Evolutionary conservation across 1,139 yeast genomes (phyloP).

Genomic region (Wickerhamomyces sp.): DNA sequence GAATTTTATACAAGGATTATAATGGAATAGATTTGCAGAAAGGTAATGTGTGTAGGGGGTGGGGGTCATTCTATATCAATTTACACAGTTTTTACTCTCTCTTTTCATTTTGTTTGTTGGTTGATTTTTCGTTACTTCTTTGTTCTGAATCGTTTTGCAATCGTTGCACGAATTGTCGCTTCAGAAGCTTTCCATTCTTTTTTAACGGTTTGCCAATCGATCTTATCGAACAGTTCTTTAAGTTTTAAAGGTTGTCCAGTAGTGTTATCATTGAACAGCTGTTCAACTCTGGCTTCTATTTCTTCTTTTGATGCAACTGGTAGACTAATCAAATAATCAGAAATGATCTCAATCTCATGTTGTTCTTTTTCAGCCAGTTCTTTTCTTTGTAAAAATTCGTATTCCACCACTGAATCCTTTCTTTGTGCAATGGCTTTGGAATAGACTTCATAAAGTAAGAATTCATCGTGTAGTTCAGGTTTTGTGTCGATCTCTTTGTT

Average conservation of each 20-base stretch:
- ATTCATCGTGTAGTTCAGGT: slow-evolving; percentile 42
- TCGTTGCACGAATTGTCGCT: slow-evolving; percentile 24
- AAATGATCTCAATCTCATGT: slow-evolving; percentile 42
- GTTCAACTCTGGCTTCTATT: slow-evolving; percentile 36
- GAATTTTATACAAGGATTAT: too few species aligned
- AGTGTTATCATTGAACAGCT: slow-evolving; percentile 29
- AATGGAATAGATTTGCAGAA: too few species aligned
- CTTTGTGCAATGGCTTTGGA: slow-evolving; percentile 50
- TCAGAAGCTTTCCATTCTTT: slow-evolving; percentile 51
- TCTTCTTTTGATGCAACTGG: slow-evolving; percentile 51
- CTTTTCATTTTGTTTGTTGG: too few species aligned
- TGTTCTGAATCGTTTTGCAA: slow-evolving; percentile 24
- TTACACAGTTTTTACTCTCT: too few species aligned
- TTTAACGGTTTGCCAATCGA: slow-evolving; percentile 45
- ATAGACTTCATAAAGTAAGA: slow-evolving; percentile 41
- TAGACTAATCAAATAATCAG: slow-evolving; percentile 36
- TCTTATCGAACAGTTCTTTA: slow-evolving; percentile 38
- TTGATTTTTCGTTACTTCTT: slow-evolving; percentile 5
- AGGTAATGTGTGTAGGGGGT: too few species aligned
- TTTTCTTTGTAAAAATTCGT: slow-evolving; percentile 40
- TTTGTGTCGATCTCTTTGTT: slow-evolving; percentile 52
- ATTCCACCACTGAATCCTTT: slow-evolving; percentile 48
- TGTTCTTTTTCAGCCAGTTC: slow-evolving; percentile 56
- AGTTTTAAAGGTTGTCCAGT: slow-evolving; percentile 28
- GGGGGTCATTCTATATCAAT: too few species aligned